Evolutionary conservation across 345 rosid species (phyloP), one percentile per base, ranked within the genome.

Genomic region (Dipteronia sinensis): DNA sequence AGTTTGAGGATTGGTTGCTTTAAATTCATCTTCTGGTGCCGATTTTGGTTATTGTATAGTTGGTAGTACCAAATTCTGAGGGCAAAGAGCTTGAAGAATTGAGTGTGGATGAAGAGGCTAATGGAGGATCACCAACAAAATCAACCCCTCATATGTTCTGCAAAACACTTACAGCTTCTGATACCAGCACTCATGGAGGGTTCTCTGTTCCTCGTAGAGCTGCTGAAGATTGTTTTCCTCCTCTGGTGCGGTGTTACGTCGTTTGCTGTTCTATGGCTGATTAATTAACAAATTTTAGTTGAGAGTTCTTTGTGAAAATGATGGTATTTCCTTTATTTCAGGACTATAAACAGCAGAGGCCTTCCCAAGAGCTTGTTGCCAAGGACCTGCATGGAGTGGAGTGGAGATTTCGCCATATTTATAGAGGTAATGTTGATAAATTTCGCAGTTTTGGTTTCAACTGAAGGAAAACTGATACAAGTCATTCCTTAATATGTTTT

Each of bases 101-200:
- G 70, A 87, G 84, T 49, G 88, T 77, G 55, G 87, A 88, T 49
- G 97, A 87, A 75, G 92, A 88, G 59, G 87, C 83, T 74, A 80
- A 75, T 44, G 87, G 84, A 77, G 91, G 84, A 83, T 85, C 88
- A 75, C 82, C 89, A 7, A 77, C 83, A 76, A 88, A 85, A 87
- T 72, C 83, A 74, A 93, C 91, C 38, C 93, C 94, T 63, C 98
- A 93, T 80, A 91, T 93, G 94, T 93, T 91, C 84, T 93, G 98
- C 82, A 93, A 93, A 82, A 91, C 97, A 49, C 88, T 93, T 65
- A 93, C 97, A 25, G 97, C 97, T 81, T 91, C 98, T 72, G 98
- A 93, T 83, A 93, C 98, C 56, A 93, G 98, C 85, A 93, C 98
- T 6, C 98, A 93, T 83, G 98, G 98, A 75, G 98, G 98, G 64